phyloP scores from a whole-genome alignment of 805 yeast genomes.

The Saccharomycopsis amapae region DNA sequence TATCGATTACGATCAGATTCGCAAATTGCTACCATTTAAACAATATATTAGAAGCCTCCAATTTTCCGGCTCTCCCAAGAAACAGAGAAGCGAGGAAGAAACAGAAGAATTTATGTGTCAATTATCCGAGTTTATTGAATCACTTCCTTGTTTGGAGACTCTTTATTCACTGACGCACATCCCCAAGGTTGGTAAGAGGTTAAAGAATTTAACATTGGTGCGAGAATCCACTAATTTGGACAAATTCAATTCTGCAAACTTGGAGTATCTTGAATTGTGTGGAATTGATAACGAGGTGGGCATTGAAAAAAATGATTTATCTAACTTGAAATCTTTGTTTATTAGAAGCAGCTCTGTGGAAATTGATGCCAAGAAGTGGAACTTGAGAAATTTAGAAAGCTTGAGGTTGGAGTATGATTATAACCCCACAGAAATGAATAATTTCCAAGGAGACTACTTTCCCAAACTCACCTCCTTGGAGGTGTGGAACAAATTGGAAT shows the following conservation, averaged over 20 bases:
- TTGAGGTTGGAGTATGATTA: background rate
- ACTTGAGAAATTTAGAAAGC: background rate
- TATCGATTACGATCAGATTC: background rate
- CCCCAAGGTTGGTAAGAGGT: background rate
- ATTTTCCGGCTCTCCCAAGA: background rate
- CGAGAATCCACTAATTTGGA: background rate
- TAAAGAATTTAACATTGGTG: background rate
- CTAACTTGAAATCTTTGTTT: background rate
- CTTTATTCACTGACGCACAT: background rate
- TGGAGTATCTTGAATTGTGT: background rate
- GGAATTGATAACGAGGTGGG: background rate
- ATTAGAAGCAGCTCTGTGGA: background rate
- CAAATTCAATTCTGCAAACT: background rate
- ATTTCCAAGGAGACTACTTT: background rate
- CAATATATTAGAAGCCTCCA: no score
- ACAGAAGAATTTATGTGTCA: background rate
- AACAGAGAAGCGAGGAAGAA: background rate
- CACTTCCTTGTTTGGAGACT: background rate
- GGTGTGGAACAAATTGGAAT: background rate
- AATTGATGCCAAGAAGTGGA: background rate
- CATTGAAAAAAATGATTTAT: background rate
- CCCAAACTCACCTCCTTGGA: background rate
- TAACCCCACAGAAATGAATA: background rate
- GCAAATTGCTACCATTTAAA: background rate
- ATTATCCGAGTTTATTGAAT: slow-evolving; percentile 23